Percentiles rank a stretch among this genome's conserved stretches.
Conservation (phyloP, 208 protist species). For the Wallacemonas collosoma region DNA sequence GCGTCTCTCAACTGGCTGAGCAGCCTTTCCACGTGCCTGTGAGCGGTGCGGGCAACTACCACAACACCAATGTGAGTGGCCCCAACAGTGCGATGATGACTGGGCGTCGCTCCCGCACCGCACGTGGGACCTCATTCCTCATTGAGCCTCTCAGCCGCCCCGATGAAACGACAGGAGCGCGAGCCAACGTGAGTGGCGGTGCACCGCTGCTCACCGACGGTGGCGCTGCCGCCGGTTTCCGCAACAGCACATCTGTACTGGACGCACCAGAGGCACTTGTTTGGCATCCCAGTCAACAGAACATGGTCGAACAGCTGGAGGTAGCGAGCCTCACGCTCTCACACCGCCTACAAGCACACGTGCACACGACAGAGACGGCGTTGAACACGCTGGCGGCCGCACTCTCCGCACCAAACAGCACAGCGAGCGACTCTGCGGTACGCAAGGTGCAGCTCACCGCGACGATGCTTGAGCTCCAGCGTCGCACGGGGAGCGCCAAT, state of each 20-base stretch:
- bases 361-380: slow-evolving; percentile 37
- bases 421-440: slow-evolving; percentile 17
- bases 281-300: slow-evolving; percentile 20
- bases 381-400: slow-evolving; percentile 35
- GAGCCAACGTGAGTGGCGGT: neutral
- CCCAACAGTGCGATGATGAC: too few species aligned
- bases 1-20: slow-evolving; percentile 16
- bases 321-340: slow-evolving; percentile 43
- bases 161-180: neutral
- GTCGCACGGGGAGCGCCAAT: slow-evolving; percentile 42
- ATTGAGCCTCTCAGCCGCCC: neutral
- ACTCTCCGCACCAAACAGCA: slow-evolving; percentile 20
- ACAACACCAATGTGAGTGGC: neutral
- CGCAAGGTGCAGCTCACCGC: slow-evolving; percentile 40
- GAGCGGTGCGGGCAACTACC: neutral
- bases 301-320: slow-evolving; percentile 38
- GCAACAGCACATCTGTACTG: neutral
- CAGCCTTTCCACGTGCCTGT: neutral
- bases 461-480: slow-evolving; percentile 54
- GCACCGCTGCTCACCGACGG: neutral
- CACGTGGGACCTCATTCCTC: neutral
- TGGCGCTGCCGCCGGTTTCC: neutral
- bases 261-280: neutral
- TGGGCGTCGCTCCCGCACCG: neutral
- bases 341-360: slow-evolving; percentile 51